Percentiles rank a stretch among this genome's conserved stretches.
Evolutionary conservation across 192 early-diverging fungal species (phyloP).

Genomic region (Podila epigama): DNA sequence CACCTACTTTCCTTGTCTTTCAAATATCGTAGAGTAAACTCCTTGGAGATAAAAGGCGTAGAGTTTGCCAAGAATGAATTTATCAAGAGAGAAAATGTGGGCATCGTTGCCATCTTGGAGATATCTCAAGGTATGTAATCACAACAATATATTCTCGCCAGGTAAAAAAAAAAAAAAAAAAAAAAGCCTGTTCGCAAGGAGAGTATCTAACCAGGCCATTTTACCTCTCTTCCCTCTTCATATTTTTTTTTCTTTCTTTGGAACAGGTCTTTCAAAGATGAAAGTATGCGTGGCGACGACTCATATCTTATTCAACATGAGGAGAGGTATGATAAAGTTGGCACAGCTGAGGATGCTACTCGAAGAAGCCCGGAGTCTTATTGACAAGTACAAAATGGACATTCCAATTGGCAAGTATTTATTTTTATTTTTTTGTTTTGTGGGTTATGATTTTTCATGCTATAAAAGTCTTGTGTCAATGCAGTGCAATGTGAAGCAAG

Average conservation of each 20-base stretch:
- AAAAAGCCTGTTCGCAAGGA: no score
- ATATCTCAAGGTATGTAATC: constrained; percentile 25
- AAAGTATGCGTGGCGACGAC: constrained; percentile 31
- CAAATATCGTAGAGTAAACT: constrained; percentile 9
- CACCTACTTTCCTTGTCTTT: no score
- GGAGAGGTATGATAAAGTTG: constrained; percentile 32
- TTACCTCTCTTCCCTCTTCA: not conserved
- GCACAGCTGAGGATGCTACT: constrained; percentile 35
- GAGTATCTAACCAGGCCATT: no score
- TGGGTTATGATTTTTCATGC: not conserved
- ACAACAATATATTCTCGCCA: no score
- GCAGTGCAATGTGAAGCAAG: no score
- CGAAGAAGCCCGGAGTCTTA: not conserved
- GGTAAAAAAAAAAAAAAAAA: no score
- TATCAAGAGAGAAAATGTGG: constrained; percentile 23
- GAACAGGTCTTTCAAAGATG: not conserved
- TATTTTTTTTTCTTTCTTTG: not conserved
- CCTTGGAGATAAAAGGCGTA: not conserved
- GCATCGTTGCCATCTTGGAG: constrained; percentile 37
- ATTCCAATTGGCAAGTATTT: constrained; percentile 19
- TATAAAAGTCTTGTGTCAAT: not conserved
- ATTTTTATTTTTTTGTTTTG: not conserved
- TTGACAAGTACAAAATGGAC: not conserved
- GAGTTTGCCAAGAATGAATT: constrained; percentile 7
- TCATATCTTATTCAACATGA: constrained; percentile 27